Conservation (phyloP, 306 rosid species). For the Calophaca sinica region DNA sequence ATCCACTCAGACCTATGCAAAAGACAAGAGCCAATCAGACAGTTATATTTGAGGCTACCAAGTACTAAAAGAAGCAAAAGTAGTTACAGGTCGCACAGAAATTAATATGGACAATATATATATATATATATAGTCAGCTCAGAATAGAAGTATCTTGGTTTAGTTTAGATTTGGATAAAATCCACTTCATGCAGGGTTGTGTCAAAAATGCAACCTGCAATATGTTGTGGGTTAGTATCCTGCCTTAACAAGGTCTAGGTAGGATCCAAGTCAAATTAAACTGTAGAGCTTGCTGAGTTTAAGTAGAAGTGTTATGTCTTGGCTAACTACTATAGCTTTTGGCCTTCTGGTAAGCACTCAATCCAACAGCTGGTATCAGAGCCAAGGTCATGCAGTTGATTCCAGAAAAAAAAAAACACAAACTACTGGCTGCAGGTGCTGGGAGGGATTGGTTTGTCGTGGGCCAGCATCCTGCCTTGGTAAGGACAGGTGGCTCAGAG, state of each 20-base stretch:
- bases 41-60: slow-evolving; percentile 8
- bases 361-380: background rate
- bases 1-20: slow-evolving; percentile 76
- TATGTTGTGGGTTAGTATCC: background rate
- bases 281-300: background rate
- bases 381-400: background rate
- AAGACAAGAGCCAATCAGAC: slow-evolving; percentile 29
- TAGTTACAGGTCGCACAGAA: background rate
- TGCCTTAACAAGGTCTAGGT: background rate
- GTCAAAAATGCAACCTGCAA: slow-evolving; percentile 21
- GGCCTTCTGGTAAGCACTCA: background rate
- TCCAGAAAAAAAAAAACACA: background rate
- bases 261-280: background rate
- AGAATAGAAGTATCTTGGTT: background rate
- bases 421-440: background rate
- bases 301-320: background rate
- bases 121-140: slow-evolving; percentile 5
- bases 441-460: background rate
- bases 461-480: background rate
- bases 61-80: slow-evolving; percentile 8
- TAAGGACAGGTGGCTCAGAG: background rate
- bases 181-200: background rate
- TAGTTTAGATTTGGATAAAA: background rate
- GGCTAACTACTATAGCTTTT: slow-evolving; percentile 11
- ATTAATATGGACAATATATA: slow-evolving; percentile 15